phyloP scores from a whole-genome alignment of 352 stramenopile species.

The Pythium inflatum region DNA sequence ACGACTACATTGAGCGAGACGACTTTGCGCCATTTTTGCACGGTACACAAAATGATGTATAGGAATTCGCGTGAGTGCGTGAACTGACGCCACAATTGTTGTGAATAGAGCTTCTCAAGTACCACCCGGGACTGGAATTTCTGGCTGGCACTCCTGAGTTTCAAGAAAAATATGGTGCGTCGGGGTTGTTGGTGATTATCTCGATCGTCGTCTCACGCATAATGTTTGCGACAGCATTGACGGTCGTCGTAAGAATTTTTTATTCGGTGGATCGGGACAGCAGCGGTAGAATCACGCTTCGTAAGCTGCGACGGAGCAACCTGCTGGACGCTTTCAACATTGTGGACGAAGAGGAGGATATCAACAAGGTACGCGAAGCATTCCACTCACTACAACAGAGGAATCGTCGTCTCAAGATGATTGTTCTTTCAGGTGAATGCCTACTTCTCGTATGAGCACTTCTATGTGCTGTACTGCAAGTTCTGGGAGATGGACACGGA shows the following conservation, averaged over 20 bases:
- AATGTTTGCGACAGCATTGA: constrained; percentile 88
- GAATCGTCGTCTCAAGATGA: not conserved
- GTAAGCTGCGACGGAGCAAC: constrained; percentile 95
- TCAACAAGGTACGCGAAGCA: constrained; percentile 96
- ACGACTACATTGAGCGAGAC: constrained; percentile 92
- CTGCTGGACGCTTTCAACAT: constrained; percentile 95
- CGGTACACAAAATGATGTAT: constrained; percentile 62
- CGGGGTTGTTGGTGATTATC: not conserved
- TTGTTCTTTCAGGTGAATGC: constrained; percentile 73
- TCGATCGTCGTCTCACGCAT: no score
- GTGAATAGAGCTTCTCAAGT: constrained; percentile 84
- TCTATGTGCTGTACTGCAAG: constrained; percentile 99
- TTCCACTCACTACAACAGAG: not conserved
- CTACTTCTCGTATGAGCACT: constrained; percentile 99
- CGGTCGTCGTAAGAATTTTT: constrained; percentile 95
- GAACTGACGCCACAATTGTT: no score
- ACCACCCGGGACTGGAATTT: constrained; percentile 95
- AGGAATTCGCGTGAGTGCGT: no score
- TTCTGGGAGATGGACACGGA: constrained; percentile 99
- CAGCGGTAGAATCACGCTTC: constrained; percentile 94
- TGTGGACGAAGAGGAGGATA: constrained; percentile 99
- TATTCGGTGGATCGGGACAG: constrained; percentile 94
- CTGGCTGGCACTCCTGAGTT: constrained; percentile 98
- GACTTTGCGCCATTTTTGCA: constrained; percentile 98
- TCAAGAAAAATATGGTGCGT: constrained; percentile 97